These are phyloP conservation scores for Populus tomentosa DNA, from an alignment of 441 rosid genomes.

Conservation along the genomic window DNA sequence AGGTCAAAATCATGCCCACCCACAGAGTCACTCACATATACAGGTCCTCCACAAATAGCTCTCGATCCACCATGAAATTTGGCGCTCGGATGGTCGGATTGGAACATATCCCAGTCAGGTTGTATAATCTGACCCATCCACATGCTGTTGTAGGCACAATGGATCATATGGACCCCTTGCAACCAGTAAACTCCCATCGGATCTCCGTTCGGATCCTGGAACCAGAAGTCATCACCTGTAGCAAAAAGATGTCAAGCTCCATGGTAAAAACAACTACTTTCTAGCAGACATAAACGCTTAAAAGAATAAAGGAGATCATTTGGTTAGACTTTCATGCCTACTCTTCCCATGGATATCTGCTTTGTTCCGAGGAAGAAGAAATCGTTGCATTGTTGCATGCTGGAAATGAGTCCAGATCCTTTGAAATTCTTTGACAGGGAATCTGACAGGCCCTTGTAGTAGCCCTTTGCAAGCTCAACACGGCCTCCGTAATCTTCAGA, in stretches of 20 bases:
- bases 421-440: slow-evolving; percentile 62
- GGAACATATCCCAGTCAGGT: slow-evolving; percentile 96
- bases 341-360: slow-evolving; percentile 77
- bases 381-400: slow-evolving; percentile 93
- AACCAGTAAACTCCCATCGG: slow-evolving; percentile 77
- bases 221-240: slow-evolving; percentile 84
- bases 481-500: slow-evolving; percentile 71
- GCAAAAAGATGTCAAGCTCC: neutral
- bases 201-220: slow-evolving; percentile 79
- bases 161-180: slow-evolving; percentile 80
- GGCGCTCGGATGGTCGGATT: slow-evolving; percentile 73
- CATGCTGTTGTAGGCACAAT: slow-evolving; percentile 78
- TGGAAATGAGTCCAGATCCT: slow-evolving; percentile 58
- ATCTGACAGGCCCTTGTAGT: slow-evolving; percentile 50
- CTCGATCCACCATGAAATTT: slow-evolving; percentile 75
- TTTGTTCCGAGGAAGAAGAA: slow-evolving; percentile 76
- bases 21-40: slow-evolving; percentile 66
- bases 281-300: neutral
- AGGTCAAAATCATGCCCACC: slow-evolving; percentile 66
- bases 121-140: slow-evolving; percentile 82
- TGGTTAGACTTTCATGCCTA: slow-evolving; percentile 36
- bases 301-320: neutral
- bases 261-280: neutral
- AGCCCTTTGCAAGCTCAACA: slow-evolving; percentile 61
- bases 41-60: slow-evolving; percentile 82